Evolutionary conservation across 805 yeast genomes (phyloP), one percentile per base, ranked within the genome.

Genomic region (Sugiyamaella floridensis): DNA sequence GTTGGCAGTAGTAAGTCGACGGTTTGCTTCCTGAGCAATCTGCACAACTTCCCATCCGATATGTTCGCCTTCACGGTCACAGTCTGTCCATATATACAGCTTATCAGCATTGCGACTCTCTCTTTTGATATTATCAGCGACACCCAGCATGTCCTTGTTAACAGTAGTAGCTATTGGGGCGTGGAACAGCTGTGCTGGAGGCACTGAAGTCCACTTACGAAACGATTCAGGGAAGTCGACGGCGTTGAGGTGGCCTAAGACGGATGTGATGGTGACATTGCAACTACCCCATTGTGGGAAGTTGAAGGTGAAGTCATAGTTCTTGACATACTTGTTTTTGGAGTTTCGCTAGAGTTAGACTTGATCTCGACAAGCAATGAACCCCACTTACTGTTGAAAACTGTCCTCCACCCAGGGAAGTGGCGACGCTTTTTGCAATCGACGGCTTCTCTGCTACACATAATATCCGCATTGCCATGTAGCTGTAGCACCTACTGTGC

Each of bases 381-480:
- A 14, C 8, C n/a, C n/a, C 22, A 43, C 60, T 29, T 49, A 56
- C 60, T 10, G 76, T 63, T 4, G 66, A 62, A 14, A 74, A 69
- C 4, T 76, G 63, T 0, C 95, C 95, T 6, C 96, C 96, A 15
- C 93, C 82, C 1, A 93, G 76, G 1, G 84, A 83, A 40, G 69
- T 66, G 0, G 95, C 78, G 11, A 93, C 89, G 11, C 88, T 85
- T 65, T 84, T 88, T 2, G 97, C 95, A 47, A 93, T 93, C 1
- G 97, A 87, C 52, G 95, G 95, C 70, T 93, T 93, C 71, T 93
- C 99, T 1, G 99, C 99, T 52, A 93, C 97, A 70, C 97, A 92
- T 47, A 93, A 78, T 3, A 93, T 80, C 59, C 73, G 82, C 93
- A 87, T 85, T 43, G 40, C 19, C 41, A 26, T 34, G 49, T n/a